phyloP scores from a whole-genome alignment of 129 eudicot species.

The Deinandra increscens region DNA sequence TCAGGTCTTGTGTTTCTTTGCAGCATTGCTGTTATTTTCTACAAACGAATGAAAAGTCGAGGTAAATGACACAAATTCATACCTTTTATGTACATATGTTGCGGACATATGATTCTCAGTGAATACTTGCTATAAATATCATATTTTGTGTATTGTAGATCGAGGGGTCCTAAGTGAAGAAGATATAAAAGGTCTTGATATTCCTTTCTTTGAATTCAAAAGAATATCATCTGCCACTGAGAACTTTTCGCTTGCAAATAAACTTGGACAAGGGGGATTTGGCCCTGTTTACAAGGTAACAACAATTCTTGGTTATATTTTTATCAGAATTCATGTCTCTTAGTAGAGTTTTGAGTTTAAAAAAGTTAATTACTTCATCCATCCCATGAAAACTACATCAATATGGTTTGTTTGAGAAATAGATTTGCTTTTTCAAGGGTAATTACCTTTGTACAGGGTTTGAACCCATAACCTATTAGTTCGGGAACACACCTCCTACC shows the following conservation, averaged over 20 bases:
- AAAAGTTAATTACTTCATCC: no score
- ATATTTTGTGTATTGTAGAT: not conserved
- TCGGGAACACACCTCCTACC: no score
- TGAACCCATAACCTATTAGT: no score
- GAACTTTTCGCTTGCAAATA: conserved; percentile 38
- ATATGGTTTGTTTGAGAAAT: not conserved
- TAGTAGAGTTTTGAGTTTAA: no score
- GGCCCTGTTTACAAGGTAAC: conserved; percentile 55
- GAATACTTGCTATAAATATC: not conserved
- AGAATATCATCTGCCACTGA: conserved; percentile 43
- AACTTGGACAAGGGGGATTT: conserved; percentile 53
- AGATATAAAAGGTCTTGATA: conserved; percentile 37
- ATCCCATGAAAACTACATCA: not conserved
- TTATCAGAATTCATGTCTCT: not conserved
- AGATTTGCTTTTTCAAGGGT: no score
- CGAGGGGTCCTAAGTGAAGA: conserved; percentile 31
- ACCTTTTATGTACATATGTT: not conserved
- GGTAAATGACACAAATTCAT: conserved; percentile 2
- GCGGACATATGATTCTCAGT: not conserved
- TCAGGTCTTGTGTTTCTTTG: conserved; percentile 20
- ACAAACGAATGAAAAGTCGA: conserved; percentile 24
- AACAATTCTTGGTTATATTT: not conserved
- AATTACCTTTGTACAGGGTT: no score
- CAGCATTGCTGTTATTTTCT: conserved; percentile 24
- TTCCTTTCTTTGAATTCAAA: conserved; percentile 43